Evolutionary conservation across 345 rosid genomes (phyloP), one percentile per base, ranked within the genome.

Genomic region (Ceriops zippeliana): DNA sequence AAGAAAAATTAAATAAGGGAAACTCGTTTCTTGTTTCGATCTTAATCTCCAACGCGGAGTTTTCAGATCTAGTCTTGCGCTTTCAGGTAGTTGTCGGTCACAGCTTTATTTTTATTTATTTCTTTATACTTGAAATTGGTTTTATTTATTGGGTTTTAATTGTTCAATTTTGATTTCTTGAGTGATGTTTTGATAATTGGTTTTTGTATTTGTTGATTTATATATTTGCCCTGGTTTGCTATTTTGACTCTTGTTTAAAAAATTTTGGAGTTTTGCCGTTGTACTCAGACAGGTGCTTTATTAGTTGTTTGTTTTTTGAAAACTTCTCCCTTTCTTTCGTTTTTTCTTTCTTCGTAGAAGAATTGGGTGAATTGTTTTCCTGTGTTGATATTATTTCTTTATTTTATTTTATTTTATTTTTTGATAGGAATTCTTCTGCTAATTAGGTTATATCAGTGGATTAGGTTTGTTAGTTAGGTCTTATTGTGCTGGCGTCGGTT

Each of bases 31-130:
- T 56, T 22, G 34, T 22, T 27, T 56, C 59, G 28, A 56, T 42
- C 4, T 3, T 27, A 24, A 56, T 56, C 59, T 56, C 59, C 59
- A 8, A 21, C 17, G 10, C 59, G 30, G 59, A 56, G 59, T 22
- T 56, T 42, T 56, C 30, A 56, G 59, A 56, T 56, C 24, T 22
- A 24, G 9, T 46, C 49, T 31, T 64, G 53, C 7, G 2, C 63
- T 42, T 54, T 62, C 61, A 9, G 65, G 75, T 72, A 65, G 22
- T 31, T 62, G 13, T 70, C 27, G 5, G 16, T 30, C 9, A 53
- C 49, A 6, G 49, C 16, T 62, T 56, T 24, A 15, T 7, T 10
- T 56, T 54, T 10, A 1, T 9, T 13, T 8, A 21, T 11, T 53
- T 52, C 10, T n/a, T 52, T 52, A 20, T 52, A 5, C 30, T 26